Base-by-base conservation (phyloP, 306 rosid genomes). In the Astragalus membranaceus region DNA sequence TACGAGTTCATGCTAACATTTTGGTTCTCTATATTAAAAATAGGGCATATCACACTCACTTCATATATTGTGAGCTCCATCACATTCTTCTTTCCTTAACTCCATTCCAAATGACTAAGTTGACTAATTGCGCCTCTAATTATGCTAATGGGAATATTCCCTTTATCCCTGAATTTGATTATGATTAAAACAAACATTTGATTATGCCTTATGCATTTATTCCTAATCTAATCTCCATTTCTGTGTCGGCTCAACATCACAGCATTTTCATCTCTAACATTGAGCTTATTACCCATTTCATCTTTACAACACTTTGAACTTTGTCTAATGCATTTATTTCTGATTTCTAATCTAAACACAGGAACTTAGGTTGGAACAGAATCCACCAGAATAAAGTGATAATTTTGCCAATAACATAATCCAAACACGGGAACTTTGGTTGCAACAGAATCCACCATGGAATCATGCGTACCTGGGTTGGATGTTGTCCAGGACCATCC, bases 401-500 rank as follows among this genome's bases (percentile, higher is more conserved):
- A 44, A 44, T 3, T 8, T 13, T 10, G 5, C 58, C 37, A 46
- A 44, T 64, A 46, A 7, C 1, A 20, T 26, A 64, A 64, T 64
- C 26, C 43, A 26, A 64, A 48, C 32, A 32, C 4, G 26, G 20
- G 54, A 3, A 61, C 64, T 55, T 55, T 30, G 66, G 48, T 47
- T 72, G 29, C 52, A 62, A 32, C 4, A 12, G 9, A 55, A 43
- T 57, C 15, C 10, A 29, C 41, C 57, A 48, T 63, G 47, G 33
- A 8, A 36, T 37, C 59, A 26, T 14, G 51, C 67, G 68, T 70
- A 89, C 98, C 89, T 89, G 98, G 42, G 96, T 85, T 15, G 96
- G 98, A 76, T 89, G 96, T 41, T 92, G 96, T 43, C 98, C 98
- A 75, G 96, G 96, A 82, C 96, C 98, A 72, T 92, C 98, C 66